Percentiles rank a stretch among this genome's conserved stretches.
Evolutionary conservation across 2,329 filamentous ascomycete genomes (phyloP).

Genomic region (Chalaropsis ovoidea): DNA sequence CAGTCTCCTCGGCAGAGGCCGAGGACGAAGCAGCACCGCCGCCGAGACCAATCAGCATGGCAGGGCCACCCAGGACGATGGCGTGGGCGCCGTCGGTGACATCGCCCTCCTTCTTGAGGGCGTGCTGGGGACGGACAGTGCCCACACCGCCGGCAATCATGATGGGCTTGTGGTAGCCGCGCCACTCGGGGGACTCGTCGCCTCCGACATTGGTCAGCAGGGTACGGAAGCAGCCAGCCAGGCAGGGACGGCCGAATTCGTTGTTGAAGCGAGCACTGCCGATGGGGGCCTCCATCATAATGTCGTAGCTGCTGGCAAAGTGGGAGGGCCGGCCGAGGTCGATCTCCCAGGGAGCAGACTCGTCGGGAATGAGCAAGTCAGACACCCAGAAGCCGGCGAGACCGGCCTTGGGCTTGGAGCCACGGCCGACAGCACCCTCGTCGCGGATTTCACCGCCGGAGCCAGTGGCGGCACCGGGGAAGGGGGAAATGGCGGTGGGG

Average conservation of each 20-base stretch:
- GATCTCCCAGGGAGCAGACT: constrained; percentile 77
- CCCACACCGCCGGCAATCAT: constrained; percentile 96
- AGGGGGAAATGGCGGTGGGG: constrained; percentile 89
- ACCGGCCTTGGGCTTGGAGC: constrained; percentile 86
- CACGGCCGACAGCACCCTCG: constrained; percentile 85
- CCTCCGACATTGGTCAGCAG: constrained; percentile 60
- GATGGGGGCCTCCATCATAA: constrained; percentile 95
- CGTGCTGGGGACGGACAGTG: constrained; percentile 81
- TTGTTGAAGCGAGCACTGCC: constrained; percentile 96
- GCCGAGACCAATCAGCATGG: constrained; percentile 85
- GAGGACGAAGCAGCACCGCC: constrained; percentile 91
- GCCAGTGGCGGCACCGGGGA: constrained; percentile 84
- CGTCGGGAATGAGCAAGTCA: constrained; percentile 78
- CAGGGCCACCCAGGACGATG: constrained; percentile 86
- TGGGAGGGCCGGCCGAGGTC: constrained; percentile 84
- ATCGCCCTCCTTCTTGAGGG: constrained; percentile 68
- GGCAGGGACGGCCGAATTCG: constrained; percentile 84
- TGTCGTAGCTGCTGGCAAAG: constrained; percentile 87
- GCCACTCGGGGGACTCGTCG: constrained; percentile 51
- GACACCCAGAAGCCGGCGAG: constrained; percentile 91
- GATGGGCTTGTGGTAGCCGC: constrained; percentile 96
- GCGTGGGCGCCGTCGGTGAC: constrained; percentile 83
- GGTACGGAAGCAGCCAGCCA: constrained; percentile 84
- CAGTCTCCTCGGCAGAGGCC: constrained; percentile 75
- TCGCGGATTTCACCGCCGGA: constrained; percentile 93